Conservation (phyloP, 83 land plant species). For the Diphasiastrum complanatum region DNA sequence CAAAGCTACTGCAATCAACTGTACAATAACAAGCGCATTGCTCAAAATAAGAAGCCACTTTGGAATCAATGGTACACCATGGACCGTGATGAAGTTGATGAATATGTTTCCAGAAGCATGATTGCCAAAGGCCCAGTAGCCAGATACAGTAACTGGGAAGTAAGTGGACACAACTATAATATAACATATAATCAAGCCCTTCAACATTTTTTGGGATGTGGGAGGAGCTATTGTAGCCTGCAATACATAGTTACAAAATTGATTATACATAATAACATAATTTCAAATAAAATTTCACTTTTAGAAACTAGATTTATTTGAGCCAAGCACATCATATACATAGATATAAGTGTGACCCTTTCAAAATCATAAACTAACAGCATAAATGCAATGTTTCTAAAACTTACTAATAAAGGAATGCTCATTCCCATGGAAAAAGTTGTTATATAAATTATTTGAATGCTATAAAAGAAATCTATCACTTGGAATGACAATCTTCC, state of each 20-base stretch:
- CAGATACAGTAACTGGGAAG: slow-evolving; percentile 76
- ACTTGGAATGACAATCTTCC: no score
- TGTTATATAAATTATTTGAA: no score
- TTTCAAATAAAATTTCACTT: background rate
- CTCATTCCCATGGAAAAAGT: no score
- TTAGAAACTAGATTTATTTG: background rate
- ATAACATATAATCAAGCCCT: slow-evolving; percentile 71
- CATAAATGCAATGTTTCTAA: no score
- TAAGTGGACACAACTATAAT: slow-evolving; percentile 60
- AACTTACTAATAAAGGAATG: no score
- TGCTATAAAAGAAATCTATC: no score
- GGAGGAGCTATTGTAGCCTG: slow-evolving; percentile 94
- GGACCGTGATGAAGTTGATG: slow-evolving; percentile 44
- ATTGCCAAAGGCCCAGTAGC: slow-evolving; percentile 98
- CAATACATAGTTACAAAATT: background rate
- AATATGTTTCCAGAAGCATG: slow-evolving; percentile 48
- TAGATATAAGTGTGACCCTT: no score
- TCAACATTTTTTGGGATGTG: slow-evolving; percentile 87
- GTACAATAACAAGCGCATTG: slow-evolving; percentile 50
- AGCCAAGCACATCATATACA: no score
- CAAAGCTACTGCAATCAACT: slow-evolving; percentile 69
- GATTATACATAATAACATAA: background rate
- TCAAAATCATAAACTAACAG: no score
- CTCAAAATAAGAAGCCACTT: slow-evolving; percentile 62
- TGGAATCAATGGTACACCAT: slow-evolving; percentile 46